These are phyloP conservation scores for Thelephora ganbajun DNA, from an alignment of 768 basidiomycete species.

Conservation along the genomic window DNA sequence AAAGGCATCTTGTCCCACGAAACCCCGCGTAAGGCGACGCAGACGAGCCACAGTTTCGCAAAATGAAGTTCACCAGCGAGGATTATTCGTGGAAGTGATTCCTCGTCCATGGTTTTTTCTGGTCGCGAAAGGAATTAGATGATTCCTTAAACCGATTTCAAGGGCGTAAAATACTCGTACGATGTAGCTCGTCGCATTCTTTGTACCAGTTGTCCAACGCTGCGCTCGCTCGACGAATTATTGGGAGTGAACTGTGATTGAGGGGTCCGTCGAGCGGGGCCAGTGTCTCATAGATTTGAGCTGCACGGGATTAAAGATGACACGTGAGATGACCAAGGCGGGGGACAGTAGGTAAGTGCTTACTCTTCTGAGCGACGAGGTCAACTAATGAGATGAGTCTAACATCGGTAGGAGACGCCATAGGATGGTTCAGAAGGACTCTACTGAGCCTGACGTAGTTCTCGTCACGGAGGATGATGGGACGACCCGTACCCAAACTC, in stretches of 20 bases:
- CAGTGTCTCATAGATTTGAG: constrained; percentile 87
- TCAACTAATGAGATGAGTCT: constrained; percentile 80
- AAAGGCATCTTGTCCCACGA: constrained; percentile 96
- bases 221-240: constrained; percentile 75
- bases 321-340: not conserved
- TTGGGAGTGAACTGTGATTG: constrained; percentile 70
- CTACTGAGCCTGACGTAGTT: constrained; percentile 77
- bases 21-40: constrained; percentile 80
- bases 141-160: not conserved
- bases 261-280: constrained; percentile 78
- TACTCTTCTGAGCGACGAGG: constrained; percentile 84
- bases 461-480: constrained; percentile 83
- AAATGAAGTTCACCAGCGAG: constrained; percentile 83
- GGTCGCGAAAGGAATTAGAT: constrained; percentile 5
- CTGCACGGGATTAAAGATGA: constrained; percentile 25
- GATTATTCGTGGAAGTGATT: constrained; percentile 74
- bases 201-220: constrained; percentile 87
- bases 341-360: constrained; percentile 9
- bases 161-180: constrained; percentile 35
- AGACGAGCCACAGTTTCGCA: constrained; percentile 90
- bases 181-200: constrained; percentile 78
- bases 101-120: constrained; percentile 77
- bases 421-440: constrained; percentile 65
- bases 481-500: constrained; percentile 85
- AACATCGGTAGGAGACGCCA: constrained; percentile 85